Evolutionary conservation across 305 asterid genomes (phyloP).

Genomic region (Fraxinus platypoda): DNA sequence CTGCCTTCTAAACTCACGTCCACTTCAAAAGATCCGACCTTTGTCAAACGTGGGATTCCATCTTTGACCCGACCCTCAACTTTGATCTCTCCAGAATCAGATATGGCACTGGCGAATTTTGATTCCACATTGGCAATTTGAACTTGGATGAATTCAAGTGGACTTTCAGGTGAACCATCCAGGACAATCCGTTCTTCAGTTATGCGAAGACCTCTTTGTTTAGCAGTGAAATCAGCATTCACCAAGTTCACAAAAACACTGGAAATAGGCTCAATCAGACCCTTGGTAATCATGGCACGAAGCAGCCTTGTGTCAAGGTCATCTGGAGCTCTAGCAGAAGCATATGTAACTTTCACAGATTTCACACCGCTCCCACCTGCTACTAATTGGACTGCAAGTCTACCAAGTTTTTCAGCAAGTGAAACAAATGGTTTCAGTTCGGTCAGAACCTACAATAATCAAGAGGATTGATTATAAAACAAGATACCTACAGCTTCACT

Average conservation of each 20-base stretch:
- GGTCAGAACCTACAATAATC: conserved; percentile 58
- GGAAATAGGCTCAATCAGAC: conserved; percentile 91
- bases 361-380: conserved; percentile 89
- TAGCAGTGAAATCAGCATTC: conserved; percentile 91
- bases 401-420: conserved; percentile 90
- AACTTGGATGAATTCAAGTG: conserved; percentile 72
- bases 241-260: conserved; percentile 69
- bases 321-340: conserved; percentile 84
- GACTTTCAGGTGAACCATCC: conserved; percentile 85
- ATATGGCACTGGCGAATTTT: conserved; percentile 80
- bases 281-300: conserved; percentile 95
- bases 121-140: conserved; percentile 83
- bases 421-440: conserved; percentile 81
- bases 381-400: conserved; percentile 88
- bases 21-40: conserved; percentile 84
- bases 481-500: background rate
- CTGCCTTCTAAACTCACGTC: conserved; percentile 95
- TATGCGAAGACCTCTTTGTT: conserved; percentile 80
- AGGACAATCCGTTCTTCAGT: conserved; percentile 61
- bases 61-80: conserved; percentile 88
- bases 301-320: conserved; percentile 85
- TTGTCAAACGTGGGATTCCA: conserved; percentile 80
- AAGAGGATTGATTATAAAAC: background rate
- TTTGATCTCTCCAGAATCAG: conserved; percentile 74
- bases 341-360: conserved; percentile 68